Base-by-base conservation (phyloP, 208 protist species). In the Lotmaria passim region DNA sequence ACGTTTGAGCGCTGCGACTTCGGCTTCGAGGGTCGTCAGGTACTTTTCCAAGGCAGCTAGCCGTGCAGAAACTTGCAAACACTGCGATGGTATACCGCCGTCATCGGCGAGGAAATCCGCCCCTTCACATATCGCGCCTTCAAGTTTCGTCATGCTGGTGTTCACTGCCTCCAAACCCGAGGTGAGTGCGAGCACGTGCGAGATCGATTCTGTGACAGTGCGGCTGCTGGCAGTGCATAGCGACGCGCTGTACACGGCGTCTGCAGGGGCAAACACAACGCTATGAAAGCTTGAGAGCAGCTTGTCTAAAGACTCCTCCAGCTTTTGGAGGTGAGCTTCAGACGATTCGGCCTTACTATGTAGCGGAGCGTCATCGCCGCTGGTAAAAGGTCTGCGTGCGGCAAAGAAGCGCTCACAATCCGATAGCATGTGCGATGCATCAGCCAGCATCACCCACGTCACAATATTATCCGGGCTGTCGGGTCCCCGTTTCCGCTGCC, bases 231-330 rank as follows among this genome's bases (percentile, higher is more conserved):
- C 33, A 44, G 23, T 7, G 14, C 36, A 47, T 12, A 61, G 15
- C n/a, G 38, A 44, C 3, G 33, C 4, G 19, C 38, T 47, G 24
- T 61, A 39, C 23, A 61, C 24, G 19, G 28, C 23, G 38, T 61
- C 55, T n/a, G 30, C 38, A 30, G 55, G 55, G 55, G 34, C 55
- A n/a, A 39, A 55, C 34, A 23, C 44, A 33, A 36, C 30, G 28
- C 19, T 41, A 36, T 26, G 55, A 30, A 57, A 72, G 43, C 56
- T 55, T 17, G 52, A 79, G 5, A 79, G 46, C 19, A 73, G 51
- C 34, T 68, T 67, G 46, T 73, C 65, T 2, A 79, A 33, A 6
- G 60, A 24, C 3, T 14, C 28, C 46, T 79, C 73, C 21, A 73
- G 24, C 0, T 51, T 31, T 6, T 24, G 39, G 21, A 79, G 66